Conservation (phyloP, 176 grass and related monocot species). For the Tillandsia leiboldiana region DNA sequence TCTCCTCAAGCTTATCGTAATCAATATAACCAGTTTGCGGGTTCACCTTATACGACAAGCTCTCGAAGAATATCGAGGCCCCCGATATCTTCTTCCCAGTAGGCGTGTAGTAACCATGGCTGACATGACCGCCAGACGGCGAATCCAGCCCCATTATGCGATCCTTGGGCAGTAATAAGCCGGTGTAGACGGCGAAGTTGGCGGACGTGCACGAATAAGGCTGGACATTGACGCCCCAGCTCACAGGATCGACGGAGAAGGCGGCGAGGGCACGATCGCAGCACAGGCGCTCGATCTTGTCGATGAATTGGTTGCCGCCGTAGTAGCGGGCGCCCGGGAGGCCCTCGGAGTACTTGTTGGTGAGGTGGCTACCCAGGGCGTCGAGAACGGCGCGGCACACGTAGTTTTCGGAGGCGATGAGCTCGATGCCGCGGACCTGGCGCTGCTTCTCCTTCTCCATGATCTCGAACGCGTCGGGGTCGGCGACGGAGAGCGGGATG, state of each 20-base stretch:
- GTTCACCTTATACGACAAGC: constrained; percentile 94
- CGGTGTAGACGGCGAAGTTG: constrained; percentile 86
- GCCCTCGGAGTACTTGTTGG: constrained; percentile 98
- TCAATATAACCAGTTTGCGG: constrained; percentile 79
- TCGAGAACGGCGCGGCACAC: constrained; percentile 92
- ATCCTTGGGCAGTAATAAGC: constrained; percentile 69
- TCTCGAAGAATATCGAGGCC: constrained; percentile 95
- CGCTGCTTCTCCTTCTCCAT: constrained; percentile 78
- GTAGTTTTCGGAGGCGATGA: constrained; percentile 94
- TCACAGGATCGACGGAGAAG: constrained; percentile 53
- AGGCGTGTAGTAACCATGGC: constrained; percentile 82
- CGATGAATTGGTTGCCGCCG: constrained; percentile 81
- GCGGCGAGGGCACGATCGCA: constrained; percentile 51
- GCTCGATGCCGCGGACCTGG: constrained; percentile 89
- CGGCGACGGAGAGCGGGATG: constrained; percentile 55
- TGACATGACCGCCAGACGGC: constrained; percentile 91
- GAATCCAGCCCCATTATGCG: constrained; percentile 95
- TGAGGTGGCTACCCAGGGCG: constrained; percentile 90
- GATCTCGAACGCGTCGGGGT: constrained; percentile 60
- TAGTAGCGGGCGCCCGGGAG: constrained; percentile 72
- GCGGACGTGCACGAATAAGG: constrained; percentile 94
- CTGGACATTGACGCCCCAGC: constrained; percentile 92
- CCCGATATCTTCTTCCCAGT: constrained; percentile 90
- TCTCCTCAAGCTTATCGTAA: constrained; percentile 87
- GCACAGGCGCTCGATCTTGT: constrained; percentile 83